phyloP scores from a whole-genome alignment of 306 rosid species.

The Malus sieversii region DNA sequence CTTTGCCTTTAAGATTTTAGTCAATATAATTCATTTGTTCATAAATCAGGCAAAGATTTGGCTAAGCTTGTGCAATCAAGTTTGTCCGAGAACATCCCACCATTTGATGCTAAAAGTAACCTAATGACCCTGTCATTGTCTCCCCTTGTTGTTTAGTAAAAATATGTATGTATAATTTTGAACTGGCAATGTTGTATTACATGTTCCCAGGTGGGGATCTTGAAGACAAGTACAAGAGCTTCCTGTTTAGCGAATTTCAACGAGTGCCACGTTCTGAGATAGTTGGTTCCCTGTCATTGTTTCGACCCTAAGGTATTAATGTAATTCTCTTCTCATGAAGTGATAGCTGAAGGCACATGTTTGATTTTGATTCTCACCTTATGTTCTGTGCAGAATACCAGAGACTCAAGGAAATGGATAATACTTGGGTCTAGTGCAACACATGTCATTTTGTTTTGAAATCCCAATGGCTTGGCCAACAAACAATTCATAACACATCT shows the following conservation, averaged over 20 bases:
- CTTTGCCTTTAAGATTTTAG: not conserved
- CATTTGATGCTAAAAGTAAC: slow-evolving; percentile 30
- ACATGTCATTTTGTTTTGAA: too few relatives aligned
- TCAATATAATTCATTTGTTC: not conserved
- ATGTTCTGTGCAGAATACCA: not conserved
- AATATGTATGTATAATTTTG: too few relatives aligned
- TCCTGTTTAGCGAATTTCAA: slow-evolving; percentile 22
- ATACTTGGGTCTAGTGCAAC: too few relatives aligned
- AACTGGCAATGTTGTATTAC: not conserved
- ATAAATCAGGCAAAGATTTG: slow-evolving; percentile 24
- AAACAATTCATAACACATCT: too few relatives aligned
- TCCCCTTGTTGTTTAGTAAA: not conserved
- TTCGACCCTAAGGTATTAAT: not conserved
- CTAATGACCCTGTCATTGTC: not conserved
- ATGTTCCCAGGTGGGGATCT: slow-evolving; percentile 27
- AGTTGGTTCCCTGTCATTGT: too few relatives aligned
- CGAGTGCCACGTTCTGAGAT: slow-evolving; percentile 28
- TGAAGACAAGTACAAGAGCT: slow-evolving; percentile 30
- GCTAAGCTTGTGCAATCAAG: slow-evolving; percentile 30
- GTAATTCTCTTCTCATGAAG: not conserved
- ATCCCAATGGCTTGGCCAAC: too few relatives aligned
- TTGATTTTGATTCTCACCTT: not conserved
- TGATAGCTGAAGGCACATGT: not conserved
- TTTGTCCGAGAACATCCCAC: slow-evolving; percentile 28
- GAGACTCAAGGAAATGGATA: not conserved